Base-by-base conservation (phyloP, 208 protist species). In the Blastocrithidia nonstop region DNA sequence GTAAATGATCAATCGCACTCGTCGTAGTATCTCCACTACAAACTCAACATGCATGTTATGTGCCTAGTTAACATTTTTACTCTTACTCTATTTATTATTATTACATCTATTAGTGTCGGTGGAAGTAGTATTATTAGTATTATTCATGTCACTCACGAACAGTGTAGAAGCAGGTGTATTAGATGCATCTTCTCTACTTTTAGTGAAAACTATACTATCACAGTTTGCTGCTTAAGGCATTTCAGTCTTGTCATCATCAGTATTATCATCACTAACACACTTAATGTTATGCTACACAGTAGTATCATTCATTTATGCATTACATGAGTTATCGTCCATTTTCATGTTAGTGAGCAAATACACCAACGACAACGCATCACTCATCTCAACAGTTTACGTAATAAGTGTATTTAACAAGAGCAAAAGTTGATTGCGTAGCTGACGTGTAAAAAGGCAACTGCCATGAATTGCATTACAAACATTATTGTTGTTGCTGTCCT, bases 301-400 rank as follows among this genome's bases (percentile, higher is more conserved):
- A n/a, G n/a, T n/a, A n/a, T n/a, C n/a, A n/a, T n/a, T n/a, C n/a
- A n/a, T n/a, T n/a, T n/a, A n/a, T n/a, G n/a, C n/a, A n/a, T n/a
- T n/a, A n/a, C n/a, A n/a, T n/a, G n/a, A n/a, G n/a, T n/a, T n/a
- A n/a, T n/a, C n/a, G n/a, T n/a, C n/a, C n/a, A n/a, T n/a, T n/a
- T n/a, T n/a, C n/a, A n/a, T n/a, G n/a, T n/a, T n/a, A n/a, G n/a
- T n/a, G n/a, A 5, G 11, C 36, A 50, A 21, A 50, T 50, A 51
- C 3, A 66, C 17, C 26, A 88, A 25, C 28, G 68, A 62, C 40
- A 71, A 60, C 4, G 70, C 78, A 50, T 92, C 77, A 15, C 63
- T 63, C 46, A 73, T 64, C 4, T 61, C 78, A 6, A 83, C 50
- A 16, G 72, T 61, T 2, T 66, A 62, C 29, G 61, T 55, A 20